Evolutionary conservation across 768 basidiomycete genomes (phyloP).

Genomic region (Mycena epipterygia): DNA sequence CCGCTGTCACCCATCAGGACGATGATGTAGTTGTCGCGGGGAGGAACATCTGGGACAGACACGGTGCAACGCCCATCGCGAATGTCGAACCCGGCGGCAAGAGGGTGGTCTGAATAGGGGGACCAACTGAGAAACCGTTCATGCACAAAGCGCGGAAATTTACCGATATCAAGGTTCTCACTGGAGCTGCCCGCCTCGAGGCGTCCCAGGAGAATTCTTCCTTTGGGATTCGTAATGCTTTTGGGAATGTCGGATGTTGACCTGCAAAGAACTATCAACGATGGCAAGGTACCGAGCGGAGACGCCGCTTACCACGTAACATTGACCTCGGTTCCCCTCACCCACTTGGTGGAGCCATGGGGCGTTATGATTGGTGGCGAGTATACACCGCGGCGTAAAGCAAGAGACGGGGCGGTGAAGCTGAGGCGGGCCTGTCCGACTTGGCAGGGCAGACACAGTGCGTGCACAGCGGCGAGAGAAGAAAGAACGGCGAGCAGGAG

Average conservation of each 20-base stretch:
- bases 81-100: conserved; percentile 63
- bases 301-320: conserved; percentile 60
- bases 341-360: conserved; percentile 54
- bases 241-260: conserved; percentile 51
- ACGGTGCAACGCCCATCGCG: conserved; percentile 55
- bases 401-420: conserved; percentile 26
- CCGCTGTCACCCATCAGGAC: conserved; percentile 75
- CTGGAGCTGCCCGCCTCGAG: conserved; percentile 50
- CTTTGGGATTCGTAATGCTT: conserved; percentile 51
- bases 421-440: conserved; percentile 11
- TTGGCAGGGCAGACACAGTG: conserved; percentile 47
- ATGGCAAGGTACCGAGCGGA: conserved; percentile 30
- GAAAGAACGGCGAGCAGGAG: conserved; percentile 42
- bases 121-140: conserved; percentile 6
- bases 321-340: conserved; percentile 47
- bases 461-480: conserved; percentile 38
- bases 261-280: conserved; percentile 47
- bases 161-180: conserved; percentile 65
- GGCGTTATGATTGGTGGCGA: conserved; percentile 60
- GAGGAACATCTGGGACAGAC: conserved; percentile 56
- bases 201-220: conserved; percentile 61
- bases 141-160: conserved; percentile 1
- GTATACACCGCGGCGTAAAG: conserved; percentile 50
- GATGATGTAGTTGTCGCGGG: conserved; percentile 60
- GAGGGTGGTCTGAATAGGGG: conserved; percentile 57